Percentiles rank a stretch among this genome's conserved stretches.
Conservation (phyloP, 441 rosid genomes). For the Cnidoscolus chayamansa region DNA sequence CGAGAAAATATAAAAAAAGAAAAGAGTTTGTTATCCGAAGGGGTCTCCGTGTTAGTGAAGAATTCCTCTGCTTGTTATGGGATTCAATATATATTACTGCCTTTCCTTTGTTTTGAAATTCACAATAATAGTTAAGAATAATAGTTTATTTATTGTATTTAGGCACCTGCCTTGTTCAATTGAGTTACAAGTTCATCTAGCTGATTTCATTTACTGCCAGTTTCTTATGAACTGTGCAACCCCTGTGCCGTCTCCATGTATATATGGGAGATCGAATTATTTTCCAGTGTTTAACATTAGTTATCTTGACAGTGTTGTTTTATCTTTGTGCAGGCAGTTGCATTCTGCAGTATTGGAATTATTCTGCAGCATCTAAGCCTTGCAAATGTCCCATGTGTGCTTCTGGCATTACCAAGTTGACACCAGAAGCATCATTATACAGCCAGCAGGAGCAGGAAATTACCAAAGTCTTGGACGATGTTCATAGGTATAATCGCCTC, state of each 20-base stretch:
- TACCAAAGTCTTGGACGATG: slow-evolving; percentile 44
- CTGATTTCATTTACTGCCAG: too few relatives aligned
- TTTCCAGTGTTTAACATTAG: not conserved
- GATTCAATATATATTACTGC: not conserved
- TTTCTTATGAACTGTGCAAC: not conserved
- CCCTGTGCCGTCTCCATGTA: not conserved
- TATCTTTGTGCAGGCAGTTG: slow-evolving; percentile 48
- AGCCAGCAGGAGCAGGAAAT: slow-evolving; percentile 46
- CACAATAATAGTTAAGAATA: too few relatives aligned
- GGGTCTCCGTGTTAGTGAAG: not conserved
- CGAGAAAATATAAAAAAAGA: not conserved
- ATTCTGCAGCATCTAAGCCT: slow-evolving; percentile 62
- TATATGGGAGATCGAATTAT: not conserved
- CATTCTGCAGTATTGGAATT: slow-evolving; percentile 81
- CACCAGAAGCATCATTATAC: slow-evolving; percentile 49
- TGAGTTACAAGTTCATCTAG: too few relatives aligned
- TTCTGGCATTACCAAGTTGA: slow-evolving; percentile 46
- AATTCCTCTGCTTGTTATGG: not conserved
- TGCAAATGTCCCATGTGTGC: slow-evolving; percentile 91
- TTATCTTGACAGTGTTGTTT: not conserved
- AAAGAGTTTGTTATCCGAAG: not conserved
- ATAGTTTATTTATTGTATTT: too few relatives aligned
- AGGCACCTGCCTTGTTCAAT: too few relatives aligned
- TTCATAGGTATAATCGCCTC: slow-evolving; percentile 65
- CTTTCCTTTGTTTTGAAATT: not conserved